Conservation (phyloP, 2,329 filamentous ascomycete species). For the Cyphellophora europaea region DNA sequence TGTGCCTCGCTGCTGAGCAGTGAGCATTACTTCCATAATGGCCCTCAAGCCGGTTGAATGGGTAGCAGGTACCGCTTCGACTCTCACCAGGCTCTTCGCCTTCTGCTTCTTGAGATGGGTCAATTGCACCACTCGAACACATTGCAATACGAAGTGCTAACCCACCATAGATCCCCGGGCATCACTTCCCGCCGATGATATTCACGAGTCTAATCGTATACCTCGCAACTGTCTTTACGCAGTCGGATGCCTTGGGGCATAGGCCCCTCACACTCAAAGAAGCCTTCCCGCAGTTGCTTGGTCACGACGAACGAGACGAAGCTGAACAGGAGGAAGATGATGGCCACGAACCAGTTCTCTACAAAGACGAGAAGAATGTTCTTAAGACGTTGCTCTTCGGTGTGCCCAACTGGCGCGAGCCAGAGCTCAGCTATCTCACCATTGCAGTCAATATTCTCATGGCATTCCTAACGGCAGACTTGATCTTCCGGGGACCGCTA, state of each 20-base stretch:
- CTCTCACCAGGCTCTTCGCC: slow-evolving; percentile 23
- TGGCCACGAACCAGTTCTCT: slow-evolving; percentile 47
- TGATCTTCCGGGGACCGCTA: slow-evolving; percentile 63
- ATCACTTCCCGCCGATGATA: slow-evolving; percentile 27
- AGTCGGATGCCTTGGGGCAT: slow-evolving; percentile 11
- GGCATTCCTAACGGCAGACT: slow-evolving; percentile 62
- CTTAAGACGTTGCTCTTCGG: slow-evolving; percentile 65
- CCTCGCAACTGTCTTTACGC: slow-evolving; percentile 26
- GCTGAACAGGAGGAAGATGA: slow-evolving; percentile 23
- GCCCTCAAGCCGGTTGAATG: slow-evolving; percentile 8
- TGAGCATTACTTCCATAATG: background rate
- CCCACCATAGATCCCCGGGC: slow-evolving; percentile 27
- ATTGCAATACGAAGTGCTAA: slow-evolving; percentile 2
- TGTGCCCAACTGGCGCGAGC: slow-evolving; percentile 62
- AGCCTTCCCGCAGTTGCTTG: slow-evolving; percentile 11
- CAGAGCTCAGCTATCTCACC: slow-evolving; percentile 56
- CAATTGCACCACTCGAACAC: slow-evolving; percentile 5
- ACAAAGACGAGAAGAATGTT: slow-evolving; percentile 49
- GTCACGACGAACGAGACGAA: slow-evolving; percentile 6
- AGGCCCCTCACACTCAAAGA: slow-evolving; percentile 8
- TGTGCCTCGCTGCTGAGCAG: background rate
- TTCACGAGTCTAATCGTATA: slow-evolving; percentile 36
- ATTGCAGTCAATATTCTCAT: slow-evolving; percentile 64
- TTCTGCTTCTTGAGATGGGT: slow-evolving; percentile 36
- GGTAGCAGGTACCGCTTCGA: slow-evolving; percentile 25